These are phyloP conservation scores for Taxillus chinensis DNA, from an alignment of 164 flowering plant species.

Conservation along the genomic window DNA sequence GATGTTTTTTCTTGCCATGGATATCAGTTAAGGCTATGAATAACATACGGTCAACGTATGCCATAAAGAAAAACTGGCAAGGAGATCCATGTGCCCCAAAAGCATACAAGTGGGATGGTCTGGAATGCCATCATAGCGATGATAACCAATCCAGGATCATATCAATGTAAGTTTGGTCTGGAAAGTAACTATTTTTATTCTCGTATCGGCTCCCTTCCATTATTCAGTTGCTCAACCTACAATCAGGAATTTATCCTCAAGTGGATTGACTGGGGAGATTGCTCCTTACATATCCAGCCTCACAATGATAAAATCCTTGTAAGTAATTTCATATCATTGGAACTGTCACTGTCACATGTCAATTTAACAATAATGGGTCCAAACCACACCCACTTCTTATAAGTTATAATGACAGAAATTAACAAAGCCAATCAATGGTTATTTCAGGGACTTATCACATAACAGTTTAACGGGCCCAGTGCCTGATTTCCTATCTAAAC, in stretches of 20 bases:
- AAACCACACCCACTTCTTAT: neutral
- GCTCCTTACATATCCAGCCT: constrained; percentile 13
- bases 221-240: neutral
- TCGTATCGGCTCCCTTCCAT: neutral
- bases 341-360: neutral
- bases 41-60: constrained; percentile 21
- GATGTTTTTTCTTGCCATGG: neutral
- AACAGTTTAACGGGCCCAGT: constrained; percentile 17
- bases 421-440: neutral
- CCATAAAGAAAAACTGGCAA: constrained; percentile 30
- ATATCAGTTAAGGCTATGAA: constrained; percentile 27
- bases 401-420: neutral
- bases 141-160: constrained; percentile 9
- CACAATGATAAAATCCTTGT: constrained; percentile 14
- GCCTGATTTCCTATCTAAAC: constrained; percentile 18
- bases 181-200: neutral
- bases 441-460: constrained; percentile 20
- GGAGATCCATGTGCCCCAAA: constrained; percentile 50
- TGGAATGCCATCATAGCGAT: constrained; percentile 13
- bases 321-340: neutral
- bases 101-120: constrained; percentile 29
- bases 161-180: constrained; percentile 18
- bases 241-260: constrained; percentile 15
- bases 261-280: constrained; percentile 13
- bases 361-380: neutral